A percentile compares a stretch with the other conserved stretches of the same genome.
These are phyloP conservation scores for Melocanna baccifera DNA, from an alignment of 176 grass and related monocot genomes.

Conservation along the genomic window DNA sequence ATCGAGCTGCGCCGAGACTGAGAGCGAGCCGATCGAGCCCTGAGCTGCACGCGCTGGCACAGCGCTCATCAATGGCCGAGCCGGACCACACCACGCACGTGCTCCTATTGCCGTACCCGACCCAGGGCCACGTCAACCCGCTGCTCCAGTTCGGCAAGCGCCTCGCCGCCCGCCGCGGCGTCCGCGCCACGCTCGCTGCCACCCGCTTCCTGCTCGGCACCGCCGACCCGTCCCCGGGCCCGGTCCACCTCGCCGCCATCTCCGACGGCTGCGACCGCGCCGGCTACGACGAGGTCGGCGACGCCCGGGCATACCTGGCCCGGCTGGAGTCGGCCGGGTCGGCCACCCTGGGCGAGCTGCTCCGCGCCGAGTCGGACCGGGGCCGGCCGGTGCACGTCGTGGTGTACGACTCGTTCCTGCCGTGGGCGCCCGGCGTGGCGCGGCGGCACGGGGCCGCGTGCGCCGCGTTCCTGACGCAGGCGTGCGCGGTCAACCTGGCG, in stretches of 20 bases:
- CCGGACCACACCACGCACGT: slow-evolving; percentile 24
- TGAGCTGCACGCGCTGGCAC: background rate
- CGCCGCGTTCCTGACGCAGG: slow-evolving; percentile 65
- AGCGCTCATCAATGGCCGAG: background rate
- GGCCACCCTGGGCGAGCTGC: slow-evolving; percentile 34
- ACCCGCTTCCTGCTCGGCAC: slow-evolving; percentile 31
- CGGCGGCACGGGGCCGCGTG: slow-evolving; percentile 11
- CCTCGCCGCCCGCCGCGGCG: slow-evolving; percentile 31
- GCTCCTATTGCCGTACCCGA: slow-evolving; percentile 42
- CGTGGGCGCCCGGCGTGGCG: slow-evolving; percentile 41
- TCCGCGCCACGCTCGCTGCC: slow-evolving; percentile 36
- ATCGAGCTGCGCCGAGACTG: background rate
- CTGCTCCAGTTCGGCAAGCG: slow-evolving; percentile 55
- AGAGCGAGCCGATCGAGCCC: too few relatives aligned
- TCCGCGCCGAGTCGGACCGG: slow-evolving; percentile 33
- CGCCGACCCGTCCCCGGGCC: background rate
- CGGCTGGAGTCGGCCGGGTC: slow-evolving; percentile 38
- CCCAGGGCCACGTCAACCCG: slow-evolving; percentile 62
- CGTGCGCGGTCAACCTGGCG: slow-evolving; percentile 43
- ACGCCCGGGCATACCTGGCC: slow-evolving; percentile 34
- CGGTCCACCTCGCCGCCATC: slow-evolving; percentile 13
- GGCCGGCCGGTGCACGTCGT: slow-evolving; percentile 47
- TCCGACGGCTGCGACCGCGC: slow-evolving; percentile 17
- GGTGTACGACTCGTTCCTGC: slow-evolving; percentile 60
- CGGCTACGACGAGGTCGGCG: slow-evolving; percentile 24